These are phyloP conservation scores for Hypoxylon fuscum DNA, from an alignment of 495 filamentous ascomycete genomes.

Conservation along the genomic window DNA sequence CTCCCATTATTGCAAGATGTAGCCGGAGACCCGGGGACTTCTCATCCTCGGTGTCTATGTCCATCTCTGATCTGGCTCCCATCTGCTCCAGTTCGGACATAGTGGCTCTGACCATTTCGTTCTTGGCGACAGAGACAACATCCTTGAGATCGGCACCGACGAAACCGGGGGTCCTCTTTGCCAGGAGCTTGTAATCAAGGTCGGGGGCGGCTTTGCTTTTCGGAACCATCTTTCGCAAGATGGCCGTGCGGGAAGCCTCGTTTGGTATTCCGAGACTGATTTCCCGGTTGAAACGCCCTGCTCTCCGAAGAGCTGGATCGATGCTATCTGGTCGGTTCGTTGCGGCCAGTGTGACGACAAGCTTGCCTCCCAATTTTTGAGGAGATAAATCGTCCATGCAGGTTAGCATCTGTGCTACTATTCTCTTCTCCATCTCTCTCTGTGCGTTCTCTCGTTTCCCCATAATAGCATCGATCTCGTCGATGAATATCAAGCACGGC, in stretches of 20 bases:
- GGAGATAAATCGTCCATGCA: constrained; percentile 79
- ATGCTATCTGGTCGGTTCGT: constrained; percentile 93
- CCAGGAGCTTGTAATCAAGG: constrained; percentile 80
- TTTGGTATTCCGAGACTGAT: constrained; percentile 97
- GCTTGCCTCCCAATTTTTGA: constrained; percentile 78
- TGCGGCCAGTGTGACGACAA: constrained; percentile 91
- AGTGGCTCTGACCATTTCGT: constrained; percentile 67
- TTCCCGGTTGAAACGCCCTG: constrained; percentile 89
- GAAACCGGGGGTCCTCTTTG: constrained; percentile 91
- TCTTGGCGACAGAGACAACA: constrained; percentile 77
- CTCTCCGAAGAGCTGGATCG: constrained; percentile 85
- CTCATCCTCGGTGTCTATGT: constrained; percentile 35
- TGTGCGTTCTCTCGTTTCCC: constrained; percentile 95
- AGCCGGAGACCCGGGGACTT: constrained; percentile 34
- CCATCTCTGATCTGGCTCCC: constrained; percentile 23
- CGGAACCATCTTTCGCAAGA: constrained; percentile 79
- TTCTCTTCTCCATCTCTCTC: constrained; percentile 95
- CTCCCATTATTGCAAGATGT: constrained; percentile 37
- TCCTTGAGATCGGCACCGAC: constrained; percentile 94
- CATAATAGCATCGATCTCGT: constrained; percentile 96
- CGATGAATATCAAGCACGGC: constrained; percentile 92
- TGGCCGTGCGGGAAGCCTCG: constrained; percentile 82
- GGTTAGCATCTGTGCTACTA: constrained; percentile 91
- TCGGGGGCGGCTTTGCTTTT: constrained; percentile 74
- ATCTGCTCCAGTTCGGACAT: constrained; percentile 56